These are phyloP conservation scores for Sporothrix pseudoabietina DNA, from an alignment of 2,329 filamentous ascomycete species.

Conservation along the genomic window DNA sequence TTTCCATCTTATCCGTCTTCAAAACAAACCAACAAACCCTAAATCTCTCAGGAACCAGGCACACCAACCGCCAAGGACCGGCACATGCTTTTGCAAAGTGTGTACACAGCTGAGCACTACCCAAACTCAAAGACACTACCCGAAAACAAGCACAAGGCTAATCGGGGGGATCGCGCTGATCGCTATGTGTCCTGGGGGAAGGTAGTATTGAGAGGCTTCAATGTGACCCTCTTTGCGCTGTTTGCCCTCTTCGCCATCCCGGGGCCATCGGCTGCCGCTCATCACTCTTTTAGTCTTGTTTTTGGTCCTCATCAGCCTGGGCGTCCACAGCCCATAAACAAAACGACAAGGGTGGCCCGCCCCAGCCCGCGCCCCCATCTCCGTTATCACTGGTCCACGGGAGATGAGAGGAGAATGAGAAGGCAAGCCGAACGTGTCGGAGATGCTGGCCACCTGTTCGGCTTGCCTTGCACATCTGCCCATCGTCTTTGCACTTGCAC, in stretches of 20 bases:
- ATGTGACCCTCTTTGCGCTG: background rate
- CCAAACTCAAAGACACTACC: background rate
- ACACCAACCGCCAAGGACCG: conserved; percentile 19
- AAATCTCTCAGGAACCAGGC: conserved; percentile 5
- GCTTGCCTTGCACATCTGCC: background rate
- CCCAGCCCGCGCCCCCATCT: background rate
- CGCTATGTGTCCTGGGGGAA: conserved; percentile 21
- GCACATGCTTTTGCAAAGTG: conserved; percentile 19
- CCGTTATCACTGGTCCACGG: conserved; percentile 16
- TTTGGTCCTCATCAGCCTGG: background rate
- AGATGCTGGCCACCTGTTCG: background rate
- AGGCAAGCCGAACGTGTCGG: background rate
- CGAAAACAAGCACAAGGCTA: conserved; percentile 18
- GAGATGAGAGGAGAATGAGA: conserved; percentile 20
- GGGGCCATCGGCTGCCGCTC: conserved; percentile 3
- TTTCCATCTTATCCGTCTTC: background rate
- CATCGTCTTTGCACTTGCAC: too few relatives aligned
- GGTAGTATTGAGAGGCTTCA: conserved; percentile 14
- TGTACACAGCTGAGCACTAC: background rate
- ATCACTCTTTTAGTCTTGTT: background rate
- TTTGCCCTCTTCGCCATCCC: background rate
- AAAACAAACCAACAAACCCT: background rate
- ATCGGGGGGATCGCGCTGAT: conserved; percentile 19
- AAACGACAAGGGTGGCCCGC: background rate
- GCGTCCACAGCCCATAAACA: background rate